phyloP scores from a whole-genome alignment of 495 filamentous ascomycete genomes.

The Penicillium waksmanii region DNA sequence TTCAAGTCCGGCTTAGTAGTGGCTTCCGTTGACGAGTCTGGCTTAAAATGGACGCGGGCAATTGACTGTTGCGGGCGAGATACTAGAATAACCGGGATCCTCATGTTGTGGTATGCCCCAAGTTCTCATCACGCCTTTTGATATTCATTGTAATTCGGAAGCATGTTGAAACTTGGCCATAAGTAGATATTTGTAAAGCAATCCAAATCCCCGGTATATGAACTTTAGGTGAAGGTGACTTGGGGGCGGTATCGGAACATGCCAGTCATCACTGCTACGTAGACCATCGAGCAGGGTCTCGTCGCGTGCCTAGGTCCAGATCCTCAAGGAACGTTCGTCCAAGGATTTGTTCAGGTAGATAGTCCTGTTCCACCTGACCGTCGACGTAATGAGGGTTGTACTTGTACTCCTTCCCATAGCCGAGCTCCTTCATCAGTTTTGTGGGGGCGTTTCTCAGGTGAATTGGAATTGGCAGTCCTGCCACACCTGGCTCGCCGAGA shows the following conservation, averaged over 20 bases:
- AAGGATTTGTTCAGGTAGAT: constrained; percentile 74
- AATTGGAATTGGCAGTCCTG: constrained; percentile 76
- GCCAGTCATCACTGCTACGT: neutral
- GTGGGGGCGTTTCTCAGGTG: constrained; percentile 94
- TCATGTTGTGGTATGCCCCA: no score
- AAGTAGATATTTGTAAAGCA: neutral
- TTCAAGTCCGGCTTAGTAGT: no score
- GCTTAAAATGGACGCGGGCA: no score
- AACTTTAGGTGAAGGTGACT: no score
- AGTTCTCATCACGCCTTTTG: no score
- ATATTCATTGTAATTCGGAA: no score
- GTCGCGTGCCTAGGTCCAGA: constrained; percentile 72
- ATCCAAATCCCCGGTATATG: neutral
- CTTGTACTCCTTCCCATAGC: constrained; percentile 90
- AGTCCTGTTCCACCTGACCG: constrained; percentile 87
- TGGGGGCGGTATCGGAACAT: neutral
- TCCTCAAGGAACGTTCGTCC: constrained; percentile 80
- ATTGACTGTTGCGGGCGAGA: no score
- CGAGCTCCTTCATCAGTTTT: constrained; percentile 87
- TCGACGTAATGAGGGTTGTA: constrained; percentile 90
- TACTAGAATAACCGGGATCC: no score
- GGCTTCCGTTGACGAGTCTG: no score
- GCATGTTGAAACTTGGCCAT: no score
- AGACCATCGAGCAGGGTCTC: constrained; percentile 63
- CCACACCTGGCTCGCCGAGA: constrained; percentile 77